Evolutionary conservation across 768 basidiomycete species (phyloP), one percentile per base, ranked within the genome.

Genomic region (Suillus sp.): DNA sequence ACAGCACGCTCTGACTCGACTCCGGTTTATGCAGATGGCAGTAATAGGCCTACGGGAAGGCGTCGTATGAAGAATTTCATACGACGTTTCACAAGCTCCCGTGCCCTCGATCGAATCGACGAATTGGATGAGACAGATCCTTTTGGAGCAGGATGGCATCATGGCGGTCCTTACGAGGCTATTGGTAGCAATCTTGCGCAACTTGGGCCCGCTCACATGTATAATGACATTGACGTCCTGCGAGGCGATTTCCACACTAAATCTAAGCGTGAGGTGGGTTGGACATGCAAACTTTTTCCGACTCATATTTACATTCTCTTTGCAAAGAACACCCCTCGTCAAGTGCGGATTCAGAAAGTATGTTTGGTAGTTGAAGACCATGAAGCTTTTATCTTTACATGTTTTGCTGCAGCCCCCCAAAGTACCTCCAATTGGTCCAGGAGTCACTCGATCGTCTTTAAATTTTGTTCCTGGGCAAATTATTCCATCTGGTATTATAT

Each of bases 51-150:
- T 3, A 61, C 48, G 22, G 65, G 65, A 51, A 75, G 61, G 58
- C 62, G 48, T 51, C 66, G 42, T 35, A 71, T 77, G 68, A 77
- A 61, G 22, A 66, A 72, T 7, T 43, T 77, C 37, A 65, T 75
- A 35, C 74, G 66, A 38, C 69, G 67, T 9, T 55, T 77, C 20
- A 72, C 74, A 45, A 62, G 50, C 37, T 70, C 56, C 65, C 71
- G 50, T 66, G 65, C 64, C 70, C 79, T 92, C 59, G 91, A 92
- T 76, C 80, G 81, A 35, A 88, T 93, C 65, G 91, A 93, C 70
- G 89, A 91, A 73, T 75, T 93, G 38, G 92, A 93, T 71, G 89
- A 91, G 71, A 84, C 85, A 7, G 89, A 86, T 72, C 90, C 91
- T 2, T 79, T 86, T 63, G 91, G 91, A 4, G 64, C 80, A 9